Base-by-base conservation (phyloP, 768 basidiomycete genomes). In the Coprinopsis sp. region DNA sequence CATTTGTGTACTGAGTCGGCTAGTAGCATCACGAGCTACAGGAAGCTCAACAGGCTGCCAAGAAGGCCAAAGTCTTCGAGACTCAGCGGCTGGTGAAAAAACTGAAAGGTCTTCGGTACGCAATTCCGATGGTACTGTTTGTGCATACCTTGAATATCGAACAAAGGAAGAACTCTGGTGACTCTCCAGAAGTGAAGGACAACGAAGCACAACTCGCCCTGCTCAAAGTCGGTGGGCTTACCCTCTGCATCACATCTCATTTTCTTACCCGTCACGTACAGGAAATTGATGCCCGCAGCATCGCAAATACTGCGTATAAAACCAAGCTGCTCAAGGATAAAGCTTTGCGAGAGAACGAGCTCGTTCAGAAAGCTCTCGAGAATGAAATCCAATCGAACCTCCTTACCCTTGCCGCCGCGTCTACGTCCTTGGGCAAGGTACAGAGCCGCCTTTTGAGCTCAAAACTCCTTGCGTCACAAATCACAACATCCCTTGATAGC, bases 21-120 rank as follows among this genome's bases (percentile, higher is more conserved):
- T 44, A 36, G 44, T 61, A 95, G 92, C 81, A 87, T 55, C 88
- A 88, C 60, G 77, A 77, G 48, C 59, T 86, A 40, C 85, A 78
- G 59, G 84, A 86, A 53, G 76, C 87, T 7, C 75, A 76, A 52
- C 87, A 86, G 55, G 78, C 83, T 4, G 78, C 84, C 23, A 94
- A 91, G 69, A 89, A 85, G 57, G 84, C 86, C 8, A 89, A 81
- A 60, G 66, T 76, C 0, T 87, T 89, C 51, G 92, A 95, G 67
- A 79, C 78, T 1, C 87, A 84, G 62, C 87, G 84, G 60, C 64
- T 85, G n/a, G 76, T 92, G 48, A 94, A 91, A 71, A 82, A 79
- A 63, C 66, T 93, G 23, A 91, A 87, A 62, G 74, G 71, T 21
- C 62, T 83, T 23, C 69, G 85, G 87, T 87, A 51, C 41, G 69